A percentile compares a stretch with the other conserved stretches of the same genome.
Conservation (phyloP, 1,139 yeast genomes). For the Saccharomyces hybrid region DNA sequence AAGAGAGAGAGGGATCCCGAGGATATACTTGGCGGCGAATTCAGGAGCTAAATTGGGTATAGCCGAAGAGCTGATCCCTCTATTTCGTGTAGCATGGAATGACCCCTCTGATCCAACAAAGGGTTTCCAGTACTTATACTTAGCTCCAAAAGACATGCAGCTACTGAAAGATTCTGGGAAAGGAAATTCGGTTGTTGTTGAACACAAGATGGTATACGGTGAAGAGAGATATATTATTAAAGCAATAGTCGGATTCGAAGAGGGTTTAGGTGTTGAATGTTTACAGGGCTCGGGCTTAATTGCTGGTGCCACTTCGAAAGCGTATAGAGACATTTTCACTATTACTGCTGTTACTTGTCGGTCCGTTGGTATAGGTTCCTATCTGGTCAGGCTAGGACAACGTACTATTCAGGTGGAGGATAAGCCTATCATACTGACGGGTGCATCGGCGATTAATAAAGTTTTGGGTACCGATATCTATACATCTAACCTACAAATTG, state of each 20-base stretch:
- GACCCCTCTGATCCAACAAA: slow-evolving; percentile 64
- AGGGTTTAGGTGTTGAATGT: slow-evolving; percentile 97
- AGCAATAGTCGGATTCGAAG: slow-evolving; percentile 87
- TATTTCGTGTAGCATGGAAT: slow-evolving; percentile 89
- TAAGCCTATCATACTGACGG: slow-evolving; percentile 95
- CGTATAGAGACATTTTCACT: slow-evolving; percentile 94
- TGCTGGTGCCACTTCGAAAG: slow-evolving; percentile 97
- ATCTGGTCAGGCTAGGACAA: slow-evolving; percentile 94
- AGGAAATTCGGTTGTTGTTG: slow-evolving; percentile 60
- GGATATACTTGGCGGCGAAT: slow-evolving; percentile 92
- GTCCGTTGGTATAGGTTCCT: slow-evolving; percentile 99
- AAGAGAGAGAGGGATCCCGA: slow-evolving; percentile 82
- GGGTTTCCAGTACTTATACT: slow-evolving; percentile 85
- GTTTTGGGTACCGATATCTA: slow-evolving; percentile 94
- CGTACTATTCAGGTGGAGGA: slow-evolving; percentile 98
- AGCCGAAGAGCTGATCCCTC: slow-evolving; percentile 90
- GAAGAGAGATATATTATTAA: slow-evolving; percentile 74
- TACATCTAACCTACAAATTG: slow-evolving; percentile 91
- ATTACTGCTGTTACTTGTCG: slow-evolving; percentile 95
- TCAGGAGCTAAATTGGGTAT: slow-evolving; percentile 98
- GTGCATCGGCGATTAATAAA: slow-evolving; percentile 98
- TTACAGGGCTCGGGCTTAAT: slow-evolving; percentile 95
- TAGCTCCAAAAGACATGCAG: slow-evolving; percentile 63
- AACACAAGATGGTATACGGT: slow-evolving; percentile 41
- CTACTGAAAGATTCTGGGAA: slow-evolving; percentile 54